Percentiles rank a stretch among this genome's conserved stretches.
Evolutionary conservation across 2,329 filamentous ascomycete species (phyloP).

Genomic region (Lithohypha guttulata): DNA sequence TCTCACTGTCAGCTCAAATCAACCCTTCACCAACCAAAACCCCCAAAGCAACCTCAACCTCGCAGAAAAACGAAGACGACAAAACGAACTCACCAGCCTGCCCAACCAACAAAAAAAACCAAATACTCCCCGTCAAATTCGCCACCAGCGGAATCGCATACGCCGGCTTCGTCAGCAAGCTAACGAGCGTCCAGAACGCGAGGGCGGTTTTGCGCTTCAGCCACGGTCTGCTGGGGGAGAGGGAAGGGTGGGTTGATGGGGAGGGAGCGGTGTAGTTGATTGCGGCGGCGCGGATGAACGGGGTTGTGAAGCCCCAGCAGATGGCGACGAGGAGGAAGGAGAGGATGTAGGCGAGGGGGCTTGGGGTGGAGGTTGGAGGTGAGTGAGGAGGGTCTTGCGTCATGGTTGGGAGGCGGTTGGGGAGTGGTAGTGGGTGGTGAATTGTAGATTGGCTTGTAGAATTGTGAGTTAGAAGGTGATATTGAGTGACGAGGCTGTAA

Average conservation of each 20-base stretch:
- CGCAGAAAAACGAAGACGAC: background rate
- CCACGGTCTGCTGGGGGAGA: constrained; percentile 40
- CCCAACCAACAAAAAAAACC: constrained; percentile 93
- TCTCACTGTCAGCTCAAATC: too few relatives aligned
- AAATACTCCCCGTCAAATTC: constrained; percentile 85
- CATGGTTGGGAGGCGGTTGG: background rate
- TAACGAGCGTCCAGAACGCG: constrained; percentile 62
- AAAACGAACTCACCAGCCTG: constrained; percentile 59
- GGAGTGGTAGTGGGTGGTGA: background rate
- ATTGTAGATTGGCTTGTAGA: too few relatives aligned
- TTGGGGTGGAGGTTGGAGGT: background rate
- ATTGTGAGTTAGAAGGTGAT: too few relatives aligned
- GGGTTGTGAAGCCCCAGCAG: constrained; percentile 81
- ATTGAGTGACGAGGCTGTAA: too few relatives aligned
- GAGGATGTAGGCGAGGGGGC: constrained; percentile 51
- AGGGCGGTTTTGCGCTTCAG: constrained; percentile 52
- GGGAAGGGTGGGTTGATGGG: constrained; percentile 22
- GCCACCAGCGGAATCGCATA: constrained; percentile 78
- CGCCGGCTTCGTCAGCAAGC: constrained; percentile 66
- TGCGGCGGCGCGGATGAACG: constrained; percentile 82
- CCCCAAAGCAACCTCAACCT: too few relatives aligned
- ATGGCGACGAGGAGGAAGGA: constrained; percentile 84
- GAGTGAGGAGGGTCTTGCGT: background rate
- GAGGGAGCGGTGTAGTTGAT: constrained; percentile 56
- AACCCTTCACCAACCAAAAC: too few relatives aligned